phyloP scores from a whole-genome alignment of 2,329 filamentous ascomycete species.

The Trichoderma sp. region DNA sequence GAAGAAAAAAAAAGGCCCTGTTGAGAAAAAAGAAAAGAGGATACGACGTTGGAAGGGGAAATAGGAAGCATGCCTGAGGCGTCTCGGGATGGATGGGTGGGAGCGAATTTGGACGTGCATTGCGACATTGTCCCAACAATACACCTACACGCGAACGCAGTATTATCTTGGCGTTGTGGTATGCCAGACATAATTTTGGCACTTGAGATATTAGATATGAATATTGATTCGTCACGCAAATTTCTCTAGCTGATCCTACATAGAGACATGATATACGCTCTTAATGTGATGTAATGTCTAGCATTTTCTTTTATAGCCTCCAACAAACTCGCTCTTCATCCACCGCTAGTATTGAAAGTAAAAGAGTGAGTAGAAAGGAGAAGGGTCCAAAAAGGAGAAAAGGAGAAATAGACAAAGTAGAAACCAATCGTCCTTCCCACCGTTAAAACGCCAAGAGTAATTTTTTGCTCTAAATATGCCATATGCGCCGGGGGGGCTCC shows the following conservation, averaged over 20 bases:
- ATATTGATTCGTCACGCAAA: conserved; percentile 37
- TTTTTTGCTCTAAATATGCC: conserved; percentile 40
- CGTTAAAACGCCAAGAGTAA: conserved; percentile 41
- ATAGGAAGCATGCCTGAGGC: conserved; percentile 24
- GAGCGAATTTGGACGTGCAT: conserved; percentile 35
- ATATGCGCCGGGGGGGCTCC: conserved; percentile 37
- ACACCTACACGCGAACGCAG: conserved; percentile 26
- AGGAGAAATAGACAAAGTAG: conserved; percentile 28
- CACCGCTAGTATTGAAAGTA: not conserved
- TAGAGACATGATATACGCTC: conserved; percentile 13
- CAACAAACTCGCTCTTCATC: not conserved
- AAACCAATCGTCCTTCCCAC: conserved; percentile 38
- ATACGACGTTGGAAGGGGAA: conserved; percentile 7
- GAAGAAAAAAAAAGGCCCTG: conserved; percentile 10
- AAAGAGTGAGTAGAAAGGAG: not conserved
- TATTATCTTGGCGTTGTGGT: conserved; percentile 44
- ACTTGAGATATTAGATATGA: conserved; percentile 39
- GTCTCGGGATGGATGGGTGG: conserved; percentile 32
- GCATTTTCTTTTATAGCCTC: conserved; percentile 29
- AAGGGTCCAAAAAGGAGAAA: conserved; percentile 19
- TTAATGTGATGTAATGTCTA: conserved; percentile 30
- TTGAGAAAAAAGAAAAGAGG: not conserved
- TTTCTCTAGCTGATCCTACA: conserved; percentile 13
- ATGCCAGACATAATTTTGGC: conserved; percentile 35
- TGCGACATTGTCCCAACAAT: conserved; percentile 32